These are phyloP conservation scores for Vararia minispora DNA, from an alignment of 768 basidiomycete species.

Conservation along the genomic window DNA sequence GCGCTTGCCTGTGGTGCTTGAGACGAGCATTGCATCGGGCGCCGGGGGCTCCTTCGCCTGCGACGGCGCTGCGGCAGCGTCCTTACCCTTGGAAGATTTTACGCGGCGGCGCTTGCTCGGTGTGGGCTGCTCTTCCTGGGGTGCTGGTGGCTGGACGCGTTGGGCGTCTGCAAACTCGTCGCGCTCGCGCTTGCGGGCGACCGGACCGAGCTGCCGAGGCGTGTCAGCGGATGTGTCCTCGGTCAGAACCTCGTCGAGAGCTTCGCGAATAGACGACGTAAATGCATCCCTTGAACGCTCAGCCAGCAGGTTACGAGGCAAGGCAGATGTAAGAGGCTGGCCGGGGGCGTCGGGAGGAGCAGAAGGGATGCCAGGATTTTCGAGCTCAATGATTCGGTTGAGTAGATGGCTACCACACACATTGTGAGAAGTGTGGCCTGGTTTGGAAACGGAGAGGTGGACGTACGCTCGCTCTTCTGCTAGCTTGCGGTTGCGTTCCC, in stretches of 20 bases:
- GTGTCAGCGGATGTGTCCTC: slow-evolving; percentile 35
- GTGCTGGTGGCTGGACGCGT: neutral
- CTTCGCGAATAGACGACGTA: slow-evolving; percentile 36
- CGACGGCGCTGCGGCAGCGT: slow-evolving; percentile 17
- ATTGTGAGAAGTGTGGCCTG: slow-evolving; percentile 8
- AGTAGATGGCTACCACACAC: slow-evolving; percentile 32
- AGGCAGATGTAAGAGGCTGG: slow-evolving; percentile 34
- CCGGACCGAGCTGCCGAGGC: slow-evolving; percentile 35
- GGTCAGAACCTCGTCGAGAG: slow-evolving; percentile 31
- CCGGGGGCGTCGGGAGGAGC: slow-evolving; percentile 16
- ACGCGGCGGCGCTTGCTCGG: slow-evolving; percentile 15
- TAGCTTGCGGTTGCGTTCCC: slow-evolving; percentile 52
- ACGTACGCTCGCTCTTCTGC: slow-evolving; percentile 55
- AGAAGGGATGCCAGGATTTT: slow-evolving; percentile 26
- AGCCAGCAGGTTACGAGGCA: slow-evolving; percentile 36
- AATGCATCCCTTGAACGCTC: slow-evolving; percentile 33
- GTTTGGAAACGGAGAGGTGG: slow-evolving; percentile 1
- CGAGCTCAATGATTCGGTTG: slow-evolving; percentile 52
- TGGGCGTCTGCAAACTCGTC: slow-evolving; percentile 28
- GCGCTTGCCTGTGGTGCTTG: slow-evolving; percentile 36
- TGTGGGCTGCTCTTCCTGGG: neutral
- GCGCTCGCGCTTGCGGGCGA: slow-evolving; percentile 32
- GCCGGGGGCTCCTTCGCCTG: slow-evolving; percentile 10
- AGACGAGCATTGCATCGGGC: slow-evolving; percentile 25
- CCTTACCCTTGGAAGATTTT: slow-evolving; percentile 28